Evolutionary conservation across 495 filamentous ascomycete species (phyloP).

Genomic region (Pyrenula massariospora): DNA sequence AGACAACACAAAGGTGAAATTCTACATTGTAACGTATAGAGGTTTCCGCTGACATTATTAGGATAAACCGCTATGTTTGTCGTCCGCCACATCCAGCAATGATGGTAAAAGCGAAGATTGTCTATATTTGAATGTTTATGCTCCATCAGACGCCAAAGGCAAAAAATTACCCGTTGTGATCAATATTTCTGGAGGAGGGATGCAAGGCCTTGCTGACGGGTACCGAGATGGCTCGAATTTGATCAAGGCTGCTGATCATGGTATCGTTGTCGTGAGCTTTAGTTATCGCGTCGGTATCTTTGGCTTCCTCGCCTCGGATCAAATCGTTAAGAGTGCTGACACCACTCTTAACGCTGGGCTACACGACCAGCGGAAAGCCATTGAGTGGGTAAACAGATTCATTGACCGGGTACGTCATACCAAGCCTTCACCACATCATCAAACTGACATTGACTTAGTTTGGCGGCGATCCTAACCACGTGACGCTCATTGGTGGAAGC

Average conservation of each 20-base stretch:
- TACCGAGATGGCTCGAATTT: constrained; percentile 11
- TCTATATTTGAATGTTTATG: neutral
- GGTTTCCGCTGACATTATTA: neutral
- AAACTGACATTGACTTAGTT: constrained; percentile 20
- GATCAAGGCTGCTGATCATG: constrained; percentile 1
- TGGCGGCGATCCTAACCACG: constrained; percentile 57
- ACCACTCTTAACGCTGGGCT: constrained; percentile 52
- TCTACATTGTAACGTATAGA: neutral
- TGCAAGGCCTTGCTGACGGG: neutral
- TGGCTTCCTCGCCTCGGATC: constrained; percentile 58
- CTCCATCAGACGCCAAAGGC: neutral
- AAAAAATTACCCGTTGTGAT: neutral
- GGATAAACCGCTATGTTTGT: neutral
- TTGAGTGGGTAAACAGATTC: constrained; percentile 59
- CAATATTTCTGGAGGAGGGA: neutral
- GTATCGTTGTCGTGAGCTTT: constrained; percentile 57
- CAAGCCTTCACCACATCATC: too few species aligned
- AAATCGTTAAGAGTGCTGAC: constrained; percentile 38
- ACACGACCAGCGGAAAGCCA: constrained; percentile 53
- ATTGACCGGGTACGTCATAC: constrained; percentile 19
- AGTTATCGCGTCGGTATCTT: constrained; percentile 67
- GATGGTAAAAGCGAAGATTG: neutral
- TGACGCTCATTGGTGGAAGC: constrained; percentile 56
- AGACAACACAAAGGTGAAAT: neutral
- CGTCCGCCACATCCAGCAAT: neutral